phyloP scores from a whole-genome alignment of 805 yeast species.

The Spathaspora arborariae region DNA sequence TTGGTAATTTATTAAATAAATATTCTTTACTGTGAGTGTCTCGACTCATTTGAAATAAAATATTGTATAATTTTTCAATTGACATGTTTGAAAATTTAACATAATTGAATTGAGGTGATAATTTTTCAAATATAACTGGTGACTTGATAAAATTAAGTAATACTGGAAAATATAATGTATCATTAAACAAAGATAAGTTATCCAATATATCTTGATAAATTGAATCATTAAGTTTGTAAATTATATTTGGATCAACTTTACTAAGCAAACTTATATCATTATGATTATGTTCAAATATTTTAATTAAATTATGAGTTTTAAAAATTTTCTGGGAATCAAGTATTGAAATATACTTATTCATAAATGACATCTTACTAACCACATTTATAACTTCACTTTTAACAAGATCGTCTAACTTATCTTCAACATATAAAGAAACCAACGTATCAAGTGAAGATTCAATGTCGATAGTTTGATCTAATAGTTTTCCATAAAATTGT shows the following conservation, averaged over 20 bases:
- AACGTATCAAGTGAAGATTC: neutral
- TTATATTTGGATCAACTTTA: constrained; percentile 14
- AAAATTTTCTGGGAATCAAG: constrained; percentile 11
- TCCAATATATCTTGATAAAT: constrained; percentile 10
- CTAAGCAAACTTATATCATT: constrained; percentile 19
- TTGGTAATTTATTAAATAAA: constrained; percentile 22
- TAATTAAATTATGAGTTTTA: constrained; percentile 17
- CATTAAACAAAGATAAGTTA: constrained; percentile 11
- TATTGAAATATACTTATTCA: constrained; percentile 7
- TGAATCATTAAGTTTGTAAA: constrained; percentile 9
- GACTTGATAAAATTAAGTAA: constrained; percentile 21
- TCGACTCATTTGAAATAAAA: constrained; percentile 19
- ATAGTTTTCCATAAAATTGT: constrained; percentile 21
- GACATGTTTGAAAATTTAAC: constrained; percentile 14
- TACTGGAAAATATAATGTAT: constrained; percentile 21
- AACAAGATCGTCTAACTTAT: constrained; percentile 8
- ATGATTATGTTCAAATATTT: constrained; percentile 12
- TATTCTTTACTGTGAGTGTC: constrained; percentile 16
- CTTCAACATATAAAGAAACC: neutral
- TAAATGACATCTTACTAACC: constrained; percentile 18
- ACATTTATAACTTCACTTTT: constrained; percentile 18
- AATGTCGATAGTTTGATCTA: constrained; percentile 7
- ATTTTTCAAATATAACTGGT: constrained; percentile 11
- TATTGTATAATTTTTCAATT: constrained; percentile 17
- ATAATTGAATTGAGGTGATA: constrained; percentile 3